Evolutionary conservation across 305 asterid genomes (phyloP), one percentile per base, ranked within the genome.

Genomic region (Rubia tinctorum): DNA sequence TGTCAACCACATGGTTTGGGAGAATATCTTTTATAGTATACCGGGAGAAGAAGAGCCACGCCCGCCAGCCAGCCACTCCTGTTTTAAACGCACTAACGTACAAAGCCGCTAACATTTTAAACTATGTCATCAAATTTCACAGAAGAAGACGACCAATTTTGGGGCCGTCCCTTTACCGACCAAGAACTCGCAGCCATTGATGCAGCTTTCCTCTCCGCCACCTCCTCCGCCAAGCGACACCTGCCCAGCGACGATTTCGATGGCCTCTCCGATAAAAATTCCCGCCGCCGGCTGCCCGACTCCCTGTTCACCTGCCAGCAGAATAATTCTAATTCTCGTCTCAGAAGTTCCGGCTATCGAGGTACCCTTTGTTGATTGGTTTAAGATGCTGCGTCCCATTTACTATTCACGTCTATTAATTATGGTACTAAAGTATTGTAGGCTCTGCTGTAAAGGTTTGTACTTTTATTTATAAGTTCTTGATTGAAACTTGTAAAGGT

Each of bases 111-210:
- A 20, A 8, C 49, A 66, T 49, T 69, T 37, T 53, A 18, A 34
- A 18, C 0, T 30, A 69, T 70, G 73, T 55, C 73, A 34, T 53
- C 73, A 2, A 15, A 55, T 53, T 5, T 14, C 14, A 10, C 49
- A 18, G 49, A 2, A 22, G 59, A 8, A 37, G 22, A 55, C 39
- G 61, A 18, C 34, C 69, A 68, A 71, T 89, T 84, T 73, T 91
- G 89, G 96, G 96, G 84, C 76, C 77, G 79, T 51, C 87, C 91
- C 55, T 88, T 93, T 71, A 89, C 97, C 10, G 96, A 91, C 15
- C 85, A 85, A 73, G 98, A 91, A 78, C 86, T 93, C 69, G 81
- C 81, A 73, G 88, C 89, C 56, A 93, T 93, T 69, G 98, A 93
- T 67, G 79, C 87, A 67, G 92, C 84, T 43, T 73, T 78, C 70